phyloP scores from a whole-genome alignment of 2,329 filamentous ascomycete genomes.

The Exophiala viscosa region DNA sequence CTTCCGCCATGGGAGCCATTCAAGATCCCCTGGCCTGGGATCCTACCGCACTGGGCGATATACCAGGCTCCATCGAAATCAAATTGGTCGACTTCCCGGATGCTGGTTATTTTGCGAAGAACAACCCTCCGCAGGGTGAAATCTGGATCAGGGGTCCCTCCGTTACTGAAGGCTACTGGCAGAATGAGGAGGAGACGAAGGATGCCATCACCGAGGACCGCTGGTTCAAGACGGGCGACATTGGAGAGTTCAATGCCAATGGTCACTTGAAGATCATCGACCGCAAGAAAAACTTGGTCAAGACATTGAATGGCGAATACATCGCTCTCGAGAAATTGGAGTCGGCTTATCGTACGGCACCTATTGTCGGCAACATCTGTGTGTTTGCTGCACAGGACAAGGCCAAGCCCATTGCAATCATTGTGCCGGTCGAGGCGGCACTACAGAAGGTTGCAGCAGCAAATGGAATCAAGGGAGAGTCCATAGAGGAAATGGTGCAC shows the following conservation, averaged over 20 bases:
- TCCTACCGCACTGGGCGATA: conserved; percentile 69
- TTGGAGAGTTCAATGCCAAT: conserved; percentile 78
- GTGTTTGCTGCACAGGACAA: conserved; percentile 74
- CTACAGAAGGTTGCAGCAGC: conserved; percentile 55
- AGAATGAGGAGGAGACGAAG: conserved; percentile 80
- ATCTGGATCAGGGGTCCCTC: conserved; percentile 79
- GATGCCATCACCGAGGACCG: conserved; percentile 75
- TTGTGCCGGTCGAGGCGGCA: conserved; percentile 59
- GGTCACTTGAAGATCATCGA: conserved; percentile 87
- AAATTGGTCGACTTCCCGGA: conserved; percentile 91
- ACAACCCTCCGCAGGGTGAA: conserved; percentile 80
- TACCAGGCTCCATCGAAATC: conserved; percentile 73
- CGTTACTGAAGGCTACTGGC: conserved; percentile 74
- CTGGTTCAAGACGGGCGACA: conserved; percentile 97
- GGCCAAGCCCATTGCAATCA: conserved; percentile 75
- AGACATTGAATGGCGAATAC: conserved; percentile 93
- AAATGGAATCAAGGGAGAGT: conserved; percentile 61
- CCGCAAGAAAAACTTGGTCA: conserved; percentile 97
- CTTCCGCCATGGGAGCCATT: conserved; percentile 60
- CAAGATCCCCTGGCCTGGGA: conserved; percentile 80
- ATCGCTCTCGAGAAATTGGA: conserved; percentile 96
- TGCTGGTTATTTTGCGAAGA: conserved; percentile 74
- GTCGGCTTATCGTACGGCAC: conserved; percentile 76
- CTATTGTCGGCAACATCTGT: conserved; percentile 82
- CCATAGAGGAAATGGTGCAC: conserved; percentile 64